Evolutionary conservation across 495 filamentous ascomycete species (phyloP).

Genomic region (Hypoxylon rickii): DNA sequence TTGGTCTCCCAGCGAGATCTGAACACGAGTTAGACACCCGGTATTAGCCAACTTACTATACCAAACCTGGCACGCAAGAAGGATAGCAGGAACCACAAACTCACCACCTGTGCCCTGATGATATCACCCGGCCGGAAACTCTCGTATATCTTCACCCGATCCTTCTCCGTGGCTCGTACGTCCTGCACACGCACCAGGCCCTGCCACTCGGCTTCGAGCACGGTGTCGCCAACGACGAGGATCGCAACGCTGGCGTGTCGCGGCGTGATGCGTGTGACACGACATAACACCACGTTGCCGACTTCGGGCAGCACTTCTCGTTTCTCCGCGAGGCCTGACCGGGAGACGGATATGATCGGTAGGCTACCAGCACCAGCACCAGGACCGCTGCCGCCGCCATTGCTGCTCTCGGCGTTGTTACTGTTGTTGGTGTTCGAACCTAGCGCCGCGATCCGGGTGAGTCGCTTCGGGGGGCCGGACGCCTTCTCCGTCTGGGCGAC

Average conservation of each 20-base stretch:
- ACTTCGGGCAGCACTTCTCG: constrained; percentile 81
- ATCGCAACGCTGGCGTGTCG: constrained; percentile 84
- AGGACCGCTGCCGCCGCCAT: constrained; percentile 13
- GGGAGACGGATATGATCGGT: constrained; percentile 47
- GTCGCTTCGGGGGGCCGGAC: constrained; percentile 59
- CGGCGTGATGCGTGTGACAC: constrained; percentile 80
- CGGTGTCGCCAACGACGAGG: constrained; percentile 70
- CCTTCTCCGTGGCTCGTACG: constrained; percentile 93
- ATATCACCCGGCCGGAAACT: constrained; percentile 94
- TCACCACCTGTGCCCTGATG: constrained; percentile 81
- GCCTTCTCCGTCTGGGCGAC: constrained; percentile 54
- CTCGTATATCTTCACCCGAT: constrained; percentile 86
- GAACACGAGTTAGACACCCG: not conserved
- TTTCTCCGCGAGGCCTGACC: constrained; percentile 45
- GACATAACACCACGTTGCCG: constrained; percentile 76
- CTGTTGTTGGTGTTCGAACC: constrained; percentile 21
- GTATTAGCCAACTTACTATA: not conserved
- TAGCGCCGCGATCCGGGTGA: constrained; percentile 56
- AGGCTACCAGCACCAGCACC: constrained; percentile 19
- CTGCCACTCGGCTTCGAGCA: constrained; percentile 64
- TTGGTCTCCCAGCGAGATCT: constrained; percentile 91
- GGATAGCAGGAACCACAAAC: constrained; percentile 35
- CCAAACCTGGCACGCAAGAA: no score
- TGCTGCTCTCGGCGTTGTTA: constrained; percentile 1
- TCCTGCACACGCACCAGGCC: constrained; percentile 78